Percentiles rank a stretch among this genome's conserved stretches.
Conservation (phyloP, 495 filamentous ascomycete species). For the Glonium stellatum region DNA sequence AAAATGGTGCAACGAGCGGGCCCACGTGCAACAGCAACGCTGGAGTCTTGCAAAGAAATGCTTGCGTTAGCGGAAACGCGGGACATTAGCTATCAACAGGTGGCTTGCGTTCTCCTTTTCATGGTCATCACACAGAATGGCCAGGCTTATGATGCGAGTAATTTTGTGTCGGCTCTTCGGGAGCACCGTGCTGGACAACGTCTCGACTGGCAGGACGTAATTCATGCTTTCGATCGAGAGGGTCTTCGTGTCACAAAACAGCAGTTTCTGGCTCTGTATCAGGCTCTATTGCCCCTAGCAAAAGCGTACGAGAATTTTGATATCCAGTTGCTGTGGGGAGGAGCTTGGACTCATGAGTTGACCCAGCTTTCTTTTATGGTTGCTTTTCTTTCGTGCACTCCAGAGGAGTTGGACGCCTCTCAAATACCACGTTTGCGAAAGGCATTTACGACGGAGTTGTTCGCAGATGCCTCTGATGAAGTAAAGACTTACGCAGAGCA, state of each 20-base stretch:
- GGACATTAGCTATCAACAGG: slow-evolving; percentile 70
- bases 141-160: slow-evolving; percentile 61
- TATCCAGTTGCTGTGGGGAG: slow-evolving; percentile 84
- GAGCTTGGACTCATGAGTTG: slow-evolving; percentile 74
- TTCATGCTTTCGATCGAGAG: slow-evolving; percentile 76
- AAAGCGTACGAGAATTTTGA: slow-evolving; percentile 56
- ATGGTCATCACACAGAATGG: slow-evolving; percentile 64
- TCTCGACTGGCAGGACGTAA: slow-evolving; percentile 75
- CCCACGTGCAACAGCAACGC: slow-evolving; percentile 48
- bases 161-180: slow-evolving; percentile 60
- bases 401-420: slow-evolving; percentile 70
- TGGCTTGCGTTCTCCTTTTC: slow-evolving; percentile 75
- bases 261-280: slow-evolving; percentile 75
- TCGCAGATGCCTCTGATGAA: slow-evolving; percentile 60
- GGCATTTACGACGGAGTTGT: slow-evolving; percentile 71
- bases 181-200: slow-evolving; percentile 49
- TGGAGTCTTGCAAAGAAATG: slow-evolving; percentile 52
- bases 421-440: slow-evolving; percentile 72
- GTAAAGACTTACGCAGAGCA: slow-evolving; percentile 63
- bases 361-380: slow-evolving; percentile 87
- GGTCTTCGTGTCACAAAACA: slow-evolving; percentile 63
- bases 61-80: slow-evolving; percentile 59
- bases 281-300: slow-evolving; percentile 64
- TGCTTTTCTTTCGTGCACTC: slow-evolving; percentile 63
- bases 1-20: slow-evolving; percentile 72